phyloP scores from a whole-genome alignment of 1,284 basidiomycete species.

The Lignosus rhinocerotis region DNA sequence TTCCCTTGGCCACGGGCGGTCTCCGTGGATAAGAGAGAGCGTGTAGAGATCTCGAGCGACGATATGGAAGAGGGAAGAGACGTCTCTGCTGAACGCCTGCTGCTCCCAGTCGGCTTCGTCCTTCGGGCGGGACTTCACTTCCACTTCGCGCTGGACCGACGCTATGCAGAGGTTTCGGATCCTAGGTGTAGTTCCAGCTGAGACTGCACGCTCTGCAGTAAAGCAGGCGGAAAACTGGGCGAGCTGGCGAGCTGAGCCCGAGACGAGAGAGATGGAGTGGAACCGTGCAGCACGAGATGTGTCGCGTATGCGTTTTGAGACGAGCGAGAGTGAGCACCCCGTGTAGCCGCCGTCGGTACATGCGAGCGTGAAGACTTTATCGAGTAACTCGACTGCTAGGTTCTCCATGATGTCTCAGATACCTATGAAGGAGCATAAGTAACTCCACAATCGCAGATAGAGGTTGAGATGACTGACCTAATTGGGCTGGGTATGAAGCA shows the following conservation, averaged over 20 bases:
- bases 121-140: neutral
- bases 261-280: neutral
- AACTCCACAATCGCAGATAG: neutral
- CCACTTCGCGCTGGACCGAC: neutral
- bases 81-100: neutral
- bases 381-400: neutral
- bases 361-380: neutral
- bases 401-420: neutral
- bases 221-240: neutral
- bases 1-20: neutral
- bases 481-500: neutral
- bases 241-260: neutral
- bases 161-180: neutral
- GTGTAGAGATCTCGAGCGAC: neutral
- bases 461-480: neutral
- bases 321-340: neutral
- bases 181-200: neutral
- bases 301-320: neutral
- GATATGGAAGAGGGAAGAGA: neutral
- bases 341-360: conserved; percentile 1
- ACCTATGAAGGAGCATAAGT: neutral
- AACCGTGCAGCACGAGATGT: neutral
- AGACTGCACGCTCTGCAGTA: neutral
- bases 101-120: neutral
- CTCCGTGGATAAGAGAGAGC: neutral